These are phyloP conservation scores for Gracilaria domingensis DNA, from an alignment of 23 red algal species.

Conservation along the genomic window DNA sequence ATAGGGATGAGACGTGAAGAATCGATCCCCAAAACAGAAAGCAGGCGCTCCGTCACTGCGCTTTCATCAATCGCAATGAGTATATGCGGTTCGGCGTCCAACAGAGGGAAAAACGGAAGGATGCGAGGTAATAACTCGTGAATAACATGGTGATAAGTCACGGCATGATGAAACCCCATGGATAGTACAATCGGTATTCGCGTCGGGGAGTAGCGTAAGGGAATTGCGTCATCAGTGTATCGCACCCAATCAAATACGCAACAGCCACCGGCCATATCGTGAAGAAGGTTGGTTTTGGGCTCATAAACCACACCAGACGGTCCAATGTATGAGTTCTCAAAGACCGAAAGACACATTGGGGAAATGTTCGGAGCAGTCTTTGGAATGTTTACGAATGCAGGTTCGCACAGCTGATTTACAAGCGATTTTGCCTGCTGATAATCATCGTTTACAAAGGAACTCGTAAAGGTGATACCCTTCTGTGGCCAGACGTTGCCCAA, in stretches of 20 bases:
- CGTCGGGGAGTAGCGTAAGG: neutral
- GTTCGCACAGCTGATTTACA: constrained; percentile 8
- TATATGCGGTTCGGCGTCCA: constrained; percentile 38
- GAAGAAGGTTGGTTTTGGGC: constrained; percentile 7
- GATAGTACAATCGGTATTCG: constrained; percentile 36
- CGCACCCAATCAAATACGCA: constrained; percentile 49
- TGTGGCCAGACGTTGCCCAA: constrained; percentile 14
- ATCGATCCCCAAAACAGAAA: constrained; percentile 23
- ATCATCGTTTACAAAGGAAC: neutral
- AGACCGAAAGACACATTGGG: constrained; percentile 30
- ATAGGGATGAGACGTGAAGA: neutral
- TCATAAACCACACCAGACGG: constrained; percentile 29
- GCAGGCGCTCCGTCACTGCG: constrained; percentile 4
- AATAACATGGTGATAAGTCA: constrained; percentile 66
- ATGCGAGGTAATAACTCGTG: constrained; percentile 50
- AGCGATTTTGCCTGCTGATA: neutral
- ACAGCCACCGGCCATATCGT: constrained; percentile 62
- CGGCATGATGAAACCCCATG: constrained; percentile 46
- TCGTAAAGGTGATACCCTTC: constrained; percentile 2
- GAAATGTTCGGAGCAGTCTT: constrained; percentile 4
- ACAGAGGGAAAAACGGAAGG: constrained; percentile 21
- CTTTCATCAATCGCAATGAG: constrained; percentile 58
- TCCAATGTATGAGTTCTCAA: constrained; percentile 34
- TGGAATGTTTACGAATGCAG: constrained; percentile 8
- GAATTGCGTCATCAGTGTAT: constrained; percentile 25